Base-by-base conservation (phyloP, 306 rosid species). In the Cicer yamashitae region DNA sequence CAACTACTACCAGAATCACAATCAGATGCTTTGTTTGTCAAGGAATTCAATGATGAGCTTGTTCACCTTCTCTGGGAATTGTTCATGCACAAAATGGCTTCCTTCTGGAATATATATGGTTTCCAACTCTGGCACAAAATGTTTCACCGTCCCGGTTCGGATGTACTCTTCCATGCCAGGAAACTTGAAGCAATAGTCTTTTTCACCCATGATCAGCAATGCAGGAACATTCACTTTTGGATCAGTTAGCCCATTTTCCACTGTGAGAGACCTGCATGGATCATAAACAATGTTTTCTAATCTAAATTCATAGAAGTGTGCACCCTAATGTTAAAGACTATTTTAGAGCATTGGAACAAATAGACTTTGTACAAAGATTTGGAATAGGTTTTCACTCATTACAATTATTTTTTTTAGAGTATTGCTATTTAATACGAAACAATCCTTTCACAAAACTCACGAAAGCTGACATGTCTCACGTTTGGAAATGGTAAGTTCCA, bases 71-170 rank as follows among this genome's bases (percentile, higher is more conserved):
- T 88, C 81, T 6, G 88, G 91, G 22, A 80, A 56, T 70, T 88
- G 93, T 67, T 90, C 91, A 3, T 80, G 88, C 45, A 85, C 81
- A 80, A 86, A 90, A 70, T 86, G 96, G 14, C 37, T 67, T 65
- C 96, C 96, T 61, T 88, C 89, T 25, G 82, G 82, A 25, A 84
- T 10, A 73, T 11, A 85, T 18, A 51, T 71, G 54, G 72, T 77
- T 8, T 90, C 89, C 80, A 86, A 76, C 56, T 85, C 65, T 0
- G 96, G 88, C 41, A 86, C 91, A 60, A 79, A 56, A 0, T 88
- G 73, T 65, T 86, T 88, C 75, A 83, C 82, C 5, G 67, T 65
- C 58, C 82, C 89, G 25, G 84, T 77, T 47, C 82, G 34, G 61
- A 88, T 77, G 53, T 84, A 85, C 8, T 90, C 91, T 39, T 86